Evolutionary conservation across 805 yeast species (phyloP), one percentile per base, ranked within the genome.

Genomic region (Starmerella apis): DNA sequence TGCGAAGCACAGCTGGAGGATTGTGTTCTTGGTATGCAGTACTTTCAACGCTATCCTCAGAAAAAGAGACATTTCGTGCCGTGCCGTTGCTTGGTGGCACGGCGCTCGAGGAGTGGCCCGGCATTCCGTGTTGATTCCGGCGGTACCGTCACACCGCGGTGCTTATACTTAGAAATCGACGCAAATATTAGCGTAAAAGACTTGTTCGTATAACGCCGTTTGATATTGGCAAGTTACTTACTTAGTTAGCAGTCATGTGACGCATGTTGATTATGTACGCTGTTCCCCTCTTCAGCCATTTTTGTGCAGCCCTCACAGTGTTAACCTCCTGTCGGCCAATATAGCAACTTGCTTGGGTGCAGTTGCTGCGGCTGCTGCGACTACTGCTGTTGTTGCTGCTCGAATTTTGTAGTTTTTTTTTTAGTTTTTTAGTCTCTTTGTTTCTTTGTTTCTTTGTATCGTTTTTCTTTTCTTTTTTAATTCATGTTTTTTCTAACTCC

Each of bases 1-100:
- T 53, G 22, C 63, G 53, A 27, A 60, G 50, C 19, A 60, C 52
- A 4, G 62, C 50, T 4, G 63, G 63, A 31, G 63, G 63, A 36
- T 59, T 59, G 39, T 60, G 63, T 41, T 59, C 63, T 19, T 56
- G 56, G 50, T 60, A 57, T 13, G 63, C 63, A 14, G 55, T 50
- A 33, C 57, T 52, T 22, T 49, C 59, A 39, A 37, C 53, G 36
- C 54, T 48, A 16, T 50, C 53, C 18, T 32, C 33, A 18, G 56
- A 53, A 30, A 60, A 60, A 22, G 61, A 58, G 35, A 59, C 62
- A 32, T 53, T 47, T 16, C 51, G 53, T 13, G 55, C 45, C 22
- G 24, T 35, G 16, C 27, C 31, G 30, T 20, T 6, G 35, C 23
- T 8, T 32, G 32, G 32, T 25, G 38, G 38, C 19, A 39, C 39